phyloP scores from a whole-genome alignment of 495 filamentous ascomycete genomes.

The Penicillium roqueforti region DNA sequence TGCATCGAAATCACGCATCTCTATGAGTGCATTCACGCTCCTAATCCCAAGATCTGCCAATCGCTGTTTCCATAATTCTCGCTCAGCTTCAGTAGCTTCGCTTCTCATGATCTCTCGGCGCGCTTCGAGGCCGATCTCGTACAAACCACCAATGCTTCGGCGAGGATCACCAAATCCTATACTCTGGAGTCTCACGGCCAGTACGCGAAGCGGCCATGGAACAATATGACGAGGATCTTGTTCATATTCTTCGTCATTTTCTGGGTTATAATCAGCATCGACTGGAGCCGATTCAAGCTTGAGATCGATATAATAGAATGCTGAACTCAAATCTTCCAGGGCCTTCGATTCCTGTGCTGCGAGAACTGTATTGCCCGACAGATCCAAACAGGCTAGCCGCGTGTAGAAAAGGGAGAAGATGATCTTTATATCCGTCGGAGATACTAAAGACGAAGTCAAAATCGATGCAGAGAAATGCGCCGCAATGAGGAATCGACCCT shows the following conservation, averaged over 20 bases:
- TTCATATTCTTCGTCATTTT: slow-evolving; percentile 30
- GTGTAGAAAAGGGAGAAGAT: slow-evolving; percentile 80
- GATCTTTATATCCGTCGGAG: slow-evolving; percentile 51
- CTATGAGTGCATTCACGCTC: slow-evolving; percentile 75
- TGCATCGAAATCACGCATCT: slow-evolving; percentile 83
- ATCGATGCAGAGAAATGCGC: slow-evolving; percentile 41
- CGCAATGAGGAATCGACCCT: slow-evolving; percentile 63
- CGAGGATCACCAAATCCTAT: slow-evolving; percentile 79
- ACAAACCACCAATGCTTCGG: slow-evolving; percentile 81
- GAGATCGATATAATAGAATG: slow-evolving; percentile 59
- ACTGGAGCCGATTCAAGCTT: slow-evolving; percentile 16
- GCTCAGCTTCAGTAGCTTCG: slow-evolving; percentile 30
- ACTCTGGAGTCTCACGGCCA: slow-evolving; percentile 77
- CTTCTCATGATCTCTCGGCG: slow-evolving; percentile 48
- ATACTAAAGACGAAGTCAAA: slow-evolving; percentile 42
- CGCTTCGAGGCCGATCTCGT: slow-evolving; percentile 78
- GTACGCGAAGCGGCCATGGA: slow-evolving; percentile 81
- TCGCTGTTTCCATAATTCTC: slow-evolving; percentile 61
- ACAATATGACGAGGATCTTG: slow-evolving; percentile 53
- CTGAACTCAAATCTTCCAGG: slow-evolving; percentile 71
- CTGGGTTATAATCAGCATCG: slow-evolving; percentile 35
- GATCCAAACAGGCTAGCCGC: slow-evolving; percentile 75
- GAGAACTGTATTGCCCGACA: slow-evolving; percentile 63
- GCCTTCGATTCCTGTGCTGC: slow-evolving; percentile 84
- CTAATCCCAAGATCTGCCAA: slow-evolving; percentile 71